A percentile compares a stretch with the other conserved stretches of the same genome.
Conservation (phyloP, 345 rosid species). For the Punica granatum region DNA sequence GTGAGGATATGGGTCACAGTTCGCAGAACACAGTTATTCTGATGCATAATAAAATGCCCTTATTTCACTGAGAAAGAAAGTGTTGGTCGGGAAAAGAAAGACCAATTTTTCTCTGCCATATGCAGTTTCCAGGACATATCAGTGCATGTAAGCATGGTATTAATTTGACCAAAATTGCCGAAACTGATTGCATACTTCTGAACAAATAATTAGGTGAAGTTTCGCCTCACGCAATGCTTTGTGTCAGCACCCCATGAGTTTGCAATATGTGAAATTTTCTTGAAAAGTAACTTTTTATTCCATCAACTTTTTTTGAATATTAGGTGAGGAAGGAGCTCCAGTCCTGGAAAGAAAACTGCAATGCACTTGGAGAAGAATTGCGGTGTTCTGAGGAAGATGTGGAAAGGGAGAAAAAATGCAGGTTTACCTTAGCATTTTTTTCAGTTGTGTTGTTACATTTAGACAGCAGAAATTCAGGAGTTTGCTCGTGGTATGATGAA, state of each 20-base stretch:
- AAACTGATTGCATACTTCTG: no score
- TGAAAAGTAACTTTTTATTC: neutral
- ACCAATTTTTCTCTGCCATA: neutral
- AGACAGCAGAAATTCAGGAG: neutral
- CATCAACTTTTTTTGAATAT: slow-evolving; percentile 8
- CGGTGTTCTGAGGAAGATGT: slow-evolving; percentile 31
- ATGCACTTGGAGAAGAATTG: slow-evolving; percentile 37
- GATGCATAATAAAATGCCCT: neutral
- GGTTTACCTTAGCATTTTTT: slow-evolving; percentile 33
- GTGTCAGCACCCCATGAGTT: no score
- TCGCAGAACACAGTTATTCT: neutral
- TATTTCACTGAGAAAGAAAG: neutral
- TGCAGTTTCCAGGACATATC: neutral
- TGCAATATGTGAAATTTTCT: neutral
- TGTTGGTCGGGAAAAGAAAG: neutral
- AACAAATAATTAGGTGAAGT: no score
- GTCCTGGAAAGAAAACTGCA: slow-evolving; percentile 48
- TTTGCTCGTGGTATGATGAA: neutral
- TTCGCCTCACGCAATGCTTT: no score
- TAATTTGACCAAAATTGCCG: no score
- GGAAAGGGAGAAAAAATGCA: slow-evolving; percentile 39
- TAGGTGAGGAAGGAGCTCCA: slow-evolving; percentile 55
- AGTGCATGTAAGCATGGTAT: neutral
- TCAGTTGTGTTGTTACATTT: neutral
- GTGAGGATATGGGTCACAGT: neutral